Base-by-base conservation (phyloP, 331 rosid species). In the Quercus lobata region DNA sequence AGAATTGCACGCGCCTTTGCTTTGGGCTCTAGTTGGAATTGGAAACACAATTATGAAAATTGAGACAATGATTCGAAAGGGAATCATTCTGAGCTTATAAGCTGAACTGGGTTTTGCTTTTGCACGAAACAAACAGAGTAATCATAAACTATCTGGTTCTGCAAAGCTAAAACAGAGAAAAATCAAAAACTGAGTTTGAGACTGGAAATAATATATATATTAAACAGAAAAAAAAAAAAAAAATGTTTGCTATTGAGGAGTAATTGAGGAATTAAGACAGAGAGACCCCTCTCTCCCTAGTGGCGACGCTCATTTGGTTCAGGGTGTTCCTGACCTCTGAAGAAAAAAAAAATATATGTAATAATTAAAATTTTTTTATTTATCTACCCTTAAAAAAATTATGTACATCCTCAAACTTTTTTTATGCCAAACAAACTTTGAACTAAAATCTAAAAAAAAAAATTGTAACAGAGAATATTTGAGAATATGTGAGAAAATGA, bases 261-360 rank as follows among this genome's bases (percentile, higher is more conserved):
- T 71, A 30, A 83, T 76, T 80, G 95, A 81, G 89, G 76, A 82
- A 82, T 87, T 83, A 85, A 86, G n/a, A n/a, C n/a, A n/a, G n/a
- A n/a, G n/a, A n/a, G n/a, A n/a, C n/a, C n/a, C n/a, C n/a, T n/a
- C n/a, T n/a, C n/a, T n/a, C n/a, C n/a, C n/a, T n/a, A n/a, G n/a
- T n/a, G n/a, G n/a, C n/a, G n/a, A n/a, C n/a, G n/a, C n/a, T n/a
- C n/a, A n/a, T n/a, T n/a, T n/a, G n/a, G n/a, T n/a, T n/a, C n/a
- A n/a, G n/a, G n/a, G n/a, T n/a, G n/a, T n/a, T n/a, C n/a, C n/a
- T n/a, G n/a, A n/a, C n/a, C n/a, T n/a, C n/a, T n/a, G n/a, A n/a
- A n/a, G n/a, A n/a, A n/a, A n/a, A n/a, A n/a, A n/a, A n/a, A n/a
- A n/a, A n/a, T n/a, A n/a, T n/a, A n/a, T n/a, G n/a, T n/a, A n/a